Base-by-base conservation (phyloP, 441 rosid genomes). In the Arabidopsis hybrid region DNA sequence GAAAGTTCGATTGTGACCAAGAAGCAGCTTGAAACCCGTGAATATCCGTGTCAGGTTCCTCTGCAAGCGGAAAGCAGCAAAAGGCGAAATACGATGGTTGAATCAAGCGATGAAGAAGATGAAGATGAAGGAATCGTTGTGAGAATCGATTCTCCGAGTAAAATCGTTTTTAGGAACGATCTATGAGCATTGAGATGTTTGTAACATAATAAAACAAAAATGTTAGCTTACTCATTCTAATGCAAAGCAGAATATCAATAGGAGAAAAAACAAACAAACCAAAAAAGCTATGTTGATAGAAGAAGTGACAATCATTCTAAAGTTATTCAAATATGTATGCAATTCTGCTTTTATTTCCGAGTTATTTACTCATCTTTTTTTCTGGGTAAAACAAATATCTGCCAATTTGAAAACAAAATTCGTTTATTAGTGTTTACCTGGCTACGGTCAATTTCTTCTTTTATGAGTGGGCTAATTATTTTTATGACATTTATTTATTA, bases 61-160 rank as follows among this genome's bases (percentile, higher is more conserved):
- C 50, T 73, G n/a, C 11, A 67, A 13, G 40, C 34, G 3, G 80
- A 52, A 35, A 71, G 76, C 51, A 42, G 73, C 51, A 69, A 53
- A 5, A 31, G 16, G 5, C 79, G 60, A 55, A 65, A 73, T 36
- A 70, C 65, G 10, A 67, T 12, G 17, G 75, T 35, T 2, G 81
- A 67, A 46, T 67, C 75, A 14, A 83, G 26, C 26, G 78, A 38
- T n/a, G 71, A 74, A 3, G 86, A 85, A 31, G 74, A 26, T 21
- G 26, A 81, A 50, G 88, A 58, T 34, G 97, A 87, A 71, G 80
- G 56, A 42, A 72, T 82, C 53, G 68, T 87, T 1, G 84, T 85
- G 57, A 81, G 87, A 59, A 87, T 92, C 2, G 94, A 92, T 86
- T 90, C 97, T 0, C 97, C 94, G 0, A 92, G 91, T 76, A 74